Evolutionary conservation across 768 basidiomycete species (phyloP), one percentile per base, ranked within the genome.

Genomic region (Russula compacta): DNA sequence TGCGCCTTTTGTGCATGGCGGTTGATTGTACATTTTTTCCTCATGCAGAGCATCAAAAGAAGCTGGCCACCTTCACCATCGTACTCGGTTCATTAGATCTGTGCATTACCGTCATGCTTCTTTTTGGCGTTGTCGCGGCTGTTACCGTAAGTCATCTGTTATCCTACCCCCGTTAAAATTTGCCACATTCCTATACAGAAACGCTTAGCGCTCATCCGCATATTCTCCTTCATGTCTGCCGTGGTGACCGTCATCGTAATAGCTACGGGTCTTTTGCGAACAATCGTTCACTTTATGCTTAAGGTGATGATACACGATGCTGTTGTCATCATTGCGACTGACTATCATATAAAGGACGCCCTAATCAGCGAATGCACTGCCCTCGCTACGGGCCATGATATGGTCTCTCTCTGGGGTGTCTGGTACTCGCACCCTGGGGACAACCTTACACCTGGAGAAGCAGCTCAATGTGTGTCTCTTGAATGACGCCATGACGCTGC

Each of bases 231-330:
- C 51, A 66, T 82, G 17, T 80, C 82, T 2, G 71, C 74, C 0
- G 61, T 80, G 3, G 78, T 77, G 6, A 69, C 80, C 19, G 69
- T 85, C 50, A 67, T 84, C 2, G 73, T 85, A 24, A 65, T 79
- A 6, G 86, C 73, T 0, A 72, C 80, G 4, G 81, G 79, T 7
- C 64, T 90, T 43, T 67, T 85, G 63, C 77, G 82, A 33, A 73
- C 82, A 9, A 70, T 91, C 8, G 74, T 81, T 1, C 89, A 92
- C 67, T 90, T 89, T 65, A 76, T 75, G 0, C 77, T 78, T 74
- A 90, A 89, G 81, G 87, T 82, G 44, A 24, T 73, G 67, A 0
- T 43, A 39, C 42, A 32, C 59, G 10, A 36, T 48, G 9, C 57
- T 4, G 32, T 46, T 21, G 44, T 12, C 19, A 19, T 29, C 49